A percentile compares a stretch with the other conserved stretches of the same genome.
Evolutionary conservation across 2,329 filamentous ascomycete species (phyloP).

Genomic region (Paraconiothyrium brasiliense): DNA sequence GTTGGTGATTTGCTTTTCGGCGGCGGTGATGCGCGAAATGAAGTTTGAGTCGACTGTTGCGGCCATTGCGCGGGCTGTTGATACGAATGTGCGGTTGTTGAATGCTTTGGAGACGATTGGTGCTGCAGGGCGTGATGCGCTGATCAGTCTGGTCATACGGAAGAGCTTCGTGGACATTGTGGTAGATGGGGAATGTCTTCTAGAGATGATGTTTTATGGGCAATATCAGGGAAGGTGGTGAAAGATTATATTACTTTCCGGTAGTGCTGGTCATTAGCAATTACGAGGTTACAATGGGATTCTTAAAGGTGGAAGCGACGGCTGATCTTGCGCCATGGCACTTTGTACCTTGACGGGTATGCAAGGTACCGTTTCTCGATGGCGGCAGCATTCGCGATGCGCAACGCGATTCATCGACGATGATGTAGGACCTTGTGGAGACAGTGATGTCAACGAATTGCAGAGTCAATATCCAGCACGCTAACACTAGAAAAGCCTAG

Average conservation of each 20-base stretch:
- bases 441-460: slow-evolving; percentile 13
- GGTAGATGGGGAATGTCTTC: not conserved
- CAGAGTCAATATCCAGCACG: not conserved
- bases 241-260: not conserved
- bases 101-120: slow-evolving; percentile 21
- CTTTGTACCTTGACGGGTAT: slow-evolving; percentile 6
- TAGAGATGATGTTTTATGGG: not conserved
- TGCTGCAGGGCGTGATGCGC: slow-evolving; percentile 19
- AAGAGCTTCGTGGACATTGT: slow-evolving; percentile 25
- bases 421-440: slow-evolving; percentile 4
- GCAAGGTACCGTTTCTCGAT: slow-evolving; percentile 16
- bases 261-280: too few species aligned
- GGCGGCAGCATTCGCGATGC: slow-evolving; percentile 6
- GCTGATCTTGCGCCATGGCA: not conserved
- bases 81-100: slow-evolving; percentile 22
- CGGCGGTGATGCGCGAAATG: slow-evolving; percentile 53
- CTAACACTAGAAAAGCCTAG: not conserved
- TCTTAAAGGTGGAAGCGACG: not conserved
- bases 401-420: slow-evolving; percentile 6
- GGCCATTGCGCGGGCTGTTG: slow-evolving; percentile 26
- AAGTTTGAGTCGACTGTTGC: slow-evolving; percentile 49
- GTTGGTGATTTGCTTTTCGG: slow-evolving; percentile 53
- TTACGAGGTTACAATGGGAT: not conserved
- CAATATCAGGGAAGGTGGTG: not conserved
- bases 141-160: slow-evolving; percentile 22